Evolutionary conservation across 768 basidiomycete genomes (phyloP).

Genomic region (Lactarius indigo): DNA sequence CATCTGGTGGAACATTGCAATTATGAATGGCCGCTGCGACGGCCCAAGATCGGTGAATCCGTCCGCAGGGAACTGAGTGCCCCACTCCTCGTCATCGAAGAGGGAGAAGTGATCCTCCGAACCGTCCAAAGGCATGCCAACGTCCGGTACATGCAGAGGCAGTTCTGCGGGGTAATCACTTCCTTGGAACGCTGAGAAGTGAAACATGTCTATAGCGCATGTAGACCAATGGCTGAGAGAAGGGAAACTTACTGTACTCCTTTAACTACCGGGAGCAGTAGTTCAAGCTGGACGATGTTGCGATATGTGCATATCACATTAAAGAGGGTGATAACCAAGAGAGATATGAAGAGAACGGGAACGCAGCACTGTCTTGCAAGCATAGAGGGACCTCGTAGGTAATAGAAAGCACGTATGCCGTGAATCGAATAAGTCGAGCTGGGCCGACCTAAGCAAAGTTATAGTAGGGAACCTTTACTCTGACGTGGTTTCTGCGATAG

Average conservation of each 20-base stretch:
- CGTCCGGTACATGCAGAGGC: not conserved
- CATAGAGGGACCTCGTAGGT: no score
- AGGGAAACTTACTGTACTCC: conserved; percentile 8
- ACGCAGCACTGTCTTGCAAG: no score
- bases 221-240: not conserved
- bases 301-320: no score
- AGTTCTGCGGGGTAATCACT: not conserved
- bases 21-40: not conserved
- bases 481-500: no score
- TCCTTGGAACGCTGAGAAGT: not conserved
- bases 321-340: no score
- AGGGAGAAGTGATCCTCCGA: not conserved
- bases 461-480: no score
- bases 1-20: not conserved
- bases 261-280: not conserved
- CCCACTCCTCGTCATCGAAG: not conserved
- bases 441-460: no score
- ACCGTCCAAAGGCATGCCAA: not conserved
- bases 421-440: no score
- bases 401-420: no score
- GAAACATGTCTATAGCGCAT: not conserved
- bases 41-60: not conserved
- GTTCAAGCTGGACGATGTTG: no score
- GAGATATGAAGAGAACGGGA: no score
- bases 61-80: not conserved